Evolutionary conservation across 441 rosid species (phyloP).

Genomic region (Adansonia gregorii): DNA sequence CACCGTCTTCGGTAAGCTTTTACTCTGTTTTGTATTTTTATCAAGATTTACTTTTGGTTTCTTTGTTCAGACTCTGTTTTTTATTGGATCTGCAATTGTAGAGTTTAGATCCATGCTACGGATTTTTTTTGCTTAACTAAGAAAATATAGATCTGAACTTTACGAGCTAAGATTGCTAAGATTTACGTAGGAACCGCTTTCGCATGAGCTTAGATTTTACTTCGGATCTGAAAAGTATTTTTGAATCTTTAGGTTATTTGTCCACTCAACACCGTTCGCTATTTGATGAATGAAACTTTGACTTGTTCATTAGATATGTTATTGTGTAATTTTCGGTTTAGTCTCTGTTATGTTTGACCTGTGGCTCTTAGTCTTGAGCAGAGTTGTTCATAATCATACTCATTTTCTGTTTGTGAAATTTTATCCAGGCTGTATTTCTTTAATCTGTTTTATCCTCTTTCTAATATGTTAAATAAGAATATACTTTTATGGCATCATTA

Average conservation of each 20-base stretch:
- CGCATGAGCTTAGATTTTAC: background rate
- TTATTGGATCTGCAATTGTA: conserved; percentile 1
- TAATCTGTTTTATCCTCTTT: background rate
- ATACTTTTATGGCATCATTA: background rate
- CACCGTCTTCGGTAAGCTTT: conserved; percentile 55
- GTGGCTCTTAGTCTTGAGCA: background rate
- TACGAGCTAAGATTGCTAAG: background rate
- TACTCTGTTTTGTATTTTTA: background rate
- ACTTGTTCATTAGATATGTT: background rate
- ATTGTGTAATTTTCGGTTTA: background rate
- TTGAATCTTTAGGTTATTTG: background rate
- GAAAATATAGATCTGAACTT: background rate
- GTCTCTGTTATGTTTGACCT: background rate
- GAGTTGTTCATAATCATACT: background rate
- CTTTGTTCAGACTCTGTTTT: background rate
- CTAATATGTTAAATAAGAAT: background rate
- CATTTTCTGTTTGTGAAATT: too few species aligned
- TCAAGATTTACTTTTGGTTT: background rate
- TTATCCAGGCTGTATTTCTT: too few species aligned
- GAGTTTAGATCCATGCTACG: conserved; percentile 5
- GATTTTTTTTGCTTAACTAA: background rate
- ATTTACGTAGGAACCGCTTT: background rate
- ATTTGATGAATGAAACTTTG: background rate
- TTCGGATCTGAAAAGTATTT: background rate
- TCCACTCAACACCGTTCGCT: background rate